phyloP scores from a whole-genome alignment of 2,329 filamentous ascomycete species.

The Fusarium sacchari region DNA sequence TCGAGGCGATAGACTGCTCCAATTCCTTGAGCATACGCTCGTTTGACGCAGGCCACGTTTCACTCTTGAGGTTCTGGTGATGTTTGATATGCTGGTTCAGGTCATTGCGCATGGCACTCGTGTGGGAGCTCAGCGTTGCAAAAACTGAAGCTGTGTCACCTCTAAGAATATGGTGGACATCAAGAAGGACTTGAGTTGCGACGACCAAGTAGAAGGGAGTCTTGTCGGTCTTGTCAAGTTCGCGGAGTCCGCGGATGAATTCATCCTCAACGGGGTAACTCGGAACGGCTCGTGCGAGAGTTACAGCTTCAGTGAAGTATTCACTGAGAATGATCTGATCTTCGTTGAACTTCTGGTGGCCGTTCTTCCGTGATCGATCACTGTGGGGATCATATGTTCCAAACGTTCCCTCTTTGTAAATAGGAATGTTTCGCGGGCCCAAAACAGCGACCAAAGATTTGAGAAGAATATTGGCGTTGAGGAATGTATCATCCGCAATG shows the following conservation, averaged over 20 bases:
- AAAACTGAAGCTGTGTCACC: not conserved
- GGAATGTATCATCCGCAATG: not conserved
- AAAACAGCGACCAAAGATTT: accelerated
- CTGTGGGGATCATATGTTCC: not conserved
- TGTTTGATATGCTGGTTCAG: not conserved
- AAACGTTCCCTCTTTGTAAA: not conserved
- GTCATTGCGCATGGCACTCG: not conserved
- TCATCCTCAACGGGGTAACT: not conserved
- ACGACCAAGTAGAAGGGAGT: not conserved
- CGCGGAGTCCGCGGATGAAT: not conserved
- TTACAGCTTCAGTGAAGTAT: not conserved
- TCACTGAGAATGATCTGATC: not conserved
- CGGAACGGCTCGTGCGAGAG: not conserved
- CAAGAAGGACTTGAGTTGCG: not conserved
- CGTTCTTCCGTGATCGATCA: not conserved
- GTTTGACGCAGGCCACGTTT: not conserved
- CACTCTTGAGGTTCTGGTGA: not conserved
- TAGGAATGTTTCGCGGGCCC: not conserved
- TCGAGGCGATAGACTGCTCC: not conserved
- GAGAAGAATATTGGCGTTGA: not conserved
- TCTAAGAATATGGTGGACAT: not conserved
- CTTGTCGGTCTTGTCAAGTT: not conserved
- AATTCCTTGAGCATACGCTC: not conserved
- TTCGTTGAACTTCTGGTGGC: not conserved
- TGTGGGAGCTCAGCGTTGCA: not conserved